phyloP scores from a whole-genome alignment of 257 asterid genomes.

The Scutellaria minor region DNA sequence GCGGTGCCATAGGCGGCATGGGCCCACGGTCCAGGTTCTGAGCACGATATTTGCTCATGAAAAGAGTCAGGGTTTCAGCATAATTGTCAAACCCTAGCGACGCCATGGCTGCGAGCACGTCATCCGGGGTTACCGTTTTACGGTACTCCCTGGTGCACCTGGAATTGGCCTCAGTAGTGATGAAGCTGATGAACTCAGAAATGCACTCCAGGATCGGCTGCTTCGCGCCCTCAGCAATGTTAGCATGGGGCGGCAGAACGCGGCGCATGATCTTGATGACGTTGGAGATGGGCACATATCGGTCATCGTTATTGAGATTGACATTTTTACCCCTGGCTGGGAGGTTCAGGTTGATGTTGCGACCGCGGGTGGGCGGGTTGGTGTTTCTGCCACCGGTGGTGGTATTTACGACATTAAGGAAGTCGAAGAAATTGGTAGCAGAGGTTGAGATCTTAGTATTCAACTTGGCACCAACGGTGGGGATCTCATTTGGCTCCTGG shows the following conservation, averaged over 20 bases:
- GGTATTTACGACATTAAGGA: neutral
- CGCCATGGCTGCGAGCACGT: slow-evolving; percentile 29
- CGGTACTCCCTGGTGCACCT: slow-evolving; percentile 34
- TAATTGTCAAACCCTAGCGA: slow-evolving; percentile 37
- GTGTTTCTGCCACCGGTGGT: too few species aligned
- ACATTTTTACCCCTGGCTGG: neutral
- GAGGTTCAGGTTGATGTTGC: too few species aligned
- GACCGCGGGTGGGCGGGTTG: neutral
- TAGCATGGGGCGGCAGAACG: slow-evolving; percentile 35
- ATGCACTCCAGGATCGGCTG: slow-evolving; percentile 34
- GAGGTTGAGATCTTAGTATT: too few species aligned
- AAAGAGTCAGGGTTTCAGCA: slow-evolving; percentile 23
- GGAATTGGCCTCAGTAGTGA: slow-evolving; percentile 37
- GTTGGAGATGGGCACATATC: slow-evolving; percentile 29
- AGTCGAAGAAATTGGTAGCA: too few species aligned
- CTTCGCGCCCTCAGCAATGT: slow-evolving; percentile 34
- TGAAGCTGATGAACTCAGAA: slow-evolving; percentile 32
- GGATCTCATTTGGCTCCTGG: neutral
- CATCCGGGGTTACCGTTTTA: slow-evolving; percentile 35
- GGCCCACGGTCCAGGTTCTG: slow-evolving; percentile 12
- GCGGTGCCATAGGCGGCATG: neutral
- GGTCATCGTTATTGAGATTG: neutral
- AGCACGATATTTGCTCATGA: slow-evolving; percentile 33
- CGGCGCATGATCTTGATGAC: slow-evolving; percentile 37
- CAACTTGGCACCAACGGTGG: neutral